Conservation (phyloP, 2,329 filamentous ascomycete species). For the Sclerotinia sclerotiorum region DNA sequence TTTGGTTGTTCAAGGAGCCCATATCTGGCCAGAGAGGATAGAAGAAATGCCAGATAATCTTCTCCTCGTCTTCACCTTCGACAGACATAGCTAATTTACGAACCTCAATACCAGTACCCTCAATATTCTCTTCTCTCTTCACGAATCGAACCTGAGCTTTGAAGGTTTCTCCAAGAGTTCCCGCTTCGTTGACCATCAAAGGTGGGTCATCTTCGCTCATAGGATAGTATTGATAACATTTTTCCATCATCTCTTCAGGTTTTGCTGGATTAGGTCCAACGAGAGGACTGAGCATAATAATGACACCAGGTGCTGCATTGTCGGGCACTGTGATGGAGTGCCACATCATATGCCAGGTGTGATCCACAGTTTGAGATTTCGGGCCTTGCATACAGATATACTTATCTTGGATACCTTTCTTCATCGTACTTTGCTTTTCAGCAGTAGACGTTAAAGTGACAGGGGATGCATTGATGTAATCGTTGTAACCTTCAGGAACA, state of each 20-base stretch:
- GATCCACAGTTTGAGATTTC: conserved; percentile 69
- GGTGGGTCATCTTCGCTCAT: conserved; percentile 52
- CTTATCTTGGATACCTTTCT: conserved; percentile 42
- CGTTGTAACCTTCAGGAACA: conserved; percentile 69
- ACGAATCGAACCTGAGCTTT: conserved; percentile 65
- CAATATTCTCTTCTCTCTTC: conserved; percentile 49
- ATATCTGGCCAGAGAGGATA: conserved; percentile 92
- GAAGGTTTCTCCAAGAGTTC: conserved; percentile 67
- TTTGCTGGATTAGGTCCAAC: conserved; percentile 48
- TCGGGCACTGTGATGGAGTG: conserved; percentile 55
- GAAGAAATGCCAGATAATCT: conserved; percentile 77
- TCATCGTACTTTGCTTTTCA: conserved; percentile 33
- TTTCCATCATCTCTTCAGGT: conserved; percentile 60
- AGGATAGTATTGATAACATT: conserved; percentile 90
- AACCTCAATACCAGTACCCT: conserved; percentile 67
- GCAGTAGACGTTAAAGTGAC: conserved; percentile 47
- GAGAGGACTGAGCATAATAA: conserved; percentile 93
- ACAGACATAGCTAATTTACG: conserved; percentile 65
- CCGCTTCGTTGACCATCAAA: conserved; percentile 58
- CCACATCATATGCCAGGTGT: conserved; percentile 95
- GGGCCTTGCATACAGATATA: conserved; percentile 97
- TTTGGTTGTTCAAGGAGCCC: conserved; percentile 69
- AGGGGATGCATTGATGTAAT: conserved; percentile 83
- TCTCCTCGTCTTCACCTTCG: conserved; percentile 50
- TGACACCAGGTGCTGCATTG: conserved; percentile 69